Evolutionary conservation across 2,329 filamentous ascomycete species (phyloP), one percentile per base, ranked within the genome.

Genomic region (Exophiala spinifera): DNA sequence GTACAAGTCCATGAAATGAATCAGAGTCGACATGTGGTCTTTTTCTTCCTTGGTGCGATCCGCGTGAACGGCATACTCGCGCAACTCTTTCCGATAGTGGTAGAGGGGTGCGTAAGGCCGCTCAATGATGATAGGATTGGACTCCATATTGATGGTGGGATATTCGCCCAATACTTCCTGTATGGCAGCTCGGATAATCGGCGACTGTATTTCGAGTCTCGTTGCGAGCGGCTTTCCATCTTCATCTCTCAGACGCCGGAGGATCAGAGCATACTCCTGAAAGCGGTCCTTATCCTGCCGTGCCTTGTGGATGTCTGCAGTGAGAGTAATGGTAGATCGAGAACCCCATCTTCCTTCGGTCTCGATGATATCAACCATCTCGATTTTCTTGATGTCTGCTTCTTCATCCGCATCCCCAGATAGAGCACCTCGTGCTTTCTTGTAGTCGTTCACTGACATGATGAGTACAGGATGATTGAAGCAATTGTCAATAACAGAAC

Each of bases 51-150:
- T 23, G 2, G 33, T 39, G 3, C 28, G 28, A 10, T 31, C 28
- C 28, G 4, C 11, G 28, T 31, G 28, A 6, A 31, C 10, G 6
- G 28, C 28, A 31, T 31, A 31, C 28, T 31, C 28, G 5, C n/a
- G 15, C 15, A 54, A 11, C 20, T 54, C 46, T 4, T 54, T 23
- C 28, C 46, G 19, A 28, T 54, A 42, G 19, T 42, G 46, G 25
- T 51, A 54, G 4, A 54, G 36, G 6, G 46, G n/a, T 15, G 20
- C 46, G 23, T 54, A 54, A 11, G 51, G 51, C 23, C 40, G 21
- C 13, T 31, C 40, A 34, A 54, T 54, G 13, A 39, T 49, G 33
- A 54, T 54, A 13, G 47, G 46, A 21, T 37, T 23, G n/a, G 46
- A 46, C 19, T 34, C 51, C 15, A 51, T 28, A 31, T 54, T 54